These are phyloP conservation scores for Incumbomyces lentus DNA, from an alignment of 2,329 filamentous ascomycete species.

Conservation along the genomic window DNA sequence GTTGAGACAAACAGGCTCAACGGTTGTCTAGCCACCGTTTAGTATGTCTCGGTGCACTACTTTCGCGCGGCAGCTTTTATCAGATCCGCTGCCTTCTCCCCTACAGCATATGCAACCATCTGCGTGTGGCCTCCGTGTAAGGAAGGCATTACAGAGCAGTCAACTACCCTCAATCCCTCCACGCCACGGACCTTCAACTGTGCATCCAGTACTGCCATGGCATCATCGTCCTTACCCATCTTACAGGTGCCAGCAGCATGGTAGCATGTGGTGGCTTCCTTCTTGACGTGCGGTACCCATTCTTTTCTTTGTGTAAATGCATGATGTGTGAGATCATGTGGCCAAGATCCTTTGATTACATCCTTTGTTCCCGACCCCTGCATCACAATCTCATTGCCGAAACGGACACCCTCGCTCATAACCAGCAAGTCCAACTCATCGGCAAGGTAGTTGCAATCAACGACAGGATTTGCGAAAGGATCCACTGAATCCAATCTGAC, in stretches of 20 bases:
- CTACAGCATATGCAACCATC: slow-evolving; percentile 50
- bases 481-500: slow-evolving; percentile 43
- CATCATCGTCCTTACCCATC: slow-evolving; percentile 42
- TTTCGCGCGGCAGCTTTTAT: slow-evolving; percentile 31
- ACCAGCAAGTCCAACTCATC: slow-evolving; percentile 51
- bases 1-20: too few species aligned
- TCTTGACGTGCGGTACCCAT: slow-evolving; percentile 47
- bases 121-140: slow-evolving; percentile 45
- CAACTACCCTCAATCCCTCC: slow-evolving; percentile 43
- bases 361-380: slow-evolving; percentile 48
- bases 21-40: too few species aligned
- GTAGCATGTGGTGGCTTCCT: slow-evolving; percentile 53
- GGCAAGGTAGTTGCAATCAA: slow-evolving; percentile 49
- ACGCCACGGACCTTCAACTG: slow-evolving; percentile 45
- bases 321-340: slow-evolving; percentile 42
- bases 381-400: slow-evolving; percentile 51
- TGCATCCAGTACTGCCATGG: slow-evolving; percentile 43
- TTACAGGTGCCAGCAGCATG: slow-evolving; percentile 49
- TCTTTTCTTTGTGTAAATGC: slow-evolving; percentile 44
- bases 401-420: slow-evolving; percentile 47
- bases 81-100: slow-evolving; percentile 44
- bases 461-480: slow-evolving; percentile 42
- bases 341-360: slow-evolving; percentile 52
- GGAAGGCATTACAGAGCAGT: slow-evolving; percentile 43
- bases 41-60: too few species aligned